A percentile compares a stretch with the other conserved stretches of the same genome.
Conservation (phyloP, 1,284 basidiomycete species). For the Apiotrichum porosum region DNA sequence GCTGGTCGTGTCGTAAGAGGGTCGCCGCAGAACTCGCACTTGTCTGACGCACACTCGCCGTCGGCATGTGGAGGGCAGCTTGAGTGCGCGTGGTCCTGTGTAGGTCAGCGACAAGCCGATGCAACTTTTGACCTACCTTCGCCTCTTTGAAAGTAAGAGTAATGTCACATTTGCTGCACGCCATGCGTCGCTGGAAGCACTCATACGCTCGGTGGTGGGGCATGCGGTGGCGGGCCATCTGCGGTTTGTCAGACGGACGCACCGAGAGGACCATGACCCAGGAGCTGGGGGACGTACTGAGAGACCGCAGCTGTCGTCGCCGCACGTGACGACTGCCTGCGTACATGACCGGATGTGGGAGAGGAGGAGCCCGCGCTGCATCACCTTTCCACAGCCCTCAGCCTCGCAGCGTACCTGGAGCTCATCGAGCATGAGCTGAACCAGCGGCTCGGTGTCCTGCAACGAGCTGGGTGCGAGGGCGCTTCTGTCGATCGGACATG, state of each 20-base stretch:
- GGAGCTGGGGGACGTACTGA: no score
- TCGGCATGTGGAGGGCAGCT: not conserved
- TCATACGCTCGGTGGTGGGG: slow-evolving; percentile 41
- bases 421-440: slow-evolving; percentile 65
- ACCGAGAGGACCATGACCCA: no score
- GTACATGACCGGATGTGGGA: slow-evolving; percentile 63
- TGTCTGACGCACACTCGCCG: not conserved
- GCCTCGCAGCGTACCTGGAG: slow-evolving; percentile 65
- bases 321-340: slow-evolving; percentile 58
- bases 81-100: slow-evolving; percentile 5
- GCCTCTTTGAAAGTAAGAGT: slow-evolving; percentile 28
- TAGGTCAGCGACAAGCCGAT: not conserved
- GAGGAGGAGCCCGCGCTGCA: slow-evolving; percentile 65
- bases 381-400: slow-evolving; percentile 56
- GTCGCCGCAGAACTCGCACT: slow-evolving; percentile 18
- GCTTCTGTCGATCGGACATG: slow-evolving; percentile 78
- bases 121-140: slow-evolving; percentile 12
- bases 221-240: slow-evolving; percentile 35
- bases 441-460: slow-evolving; percentile 19
- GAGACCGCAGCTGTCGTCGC: slow-evolving; percentile 43
- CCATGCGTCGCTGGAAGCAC: slow-evolving; percentile 41
- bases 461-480: slow-evolving; percentile 49
- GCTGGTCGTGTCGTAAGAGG: not conserved
- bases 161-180: slow-evolving; percentile 29
- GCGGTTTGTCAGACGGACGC: no score